Evolutionary conservation across 345 rosid genomes (phyloP), one percentile per base, ranked within the genome.

Genomic region (Anacardium occidentale): DNA sequence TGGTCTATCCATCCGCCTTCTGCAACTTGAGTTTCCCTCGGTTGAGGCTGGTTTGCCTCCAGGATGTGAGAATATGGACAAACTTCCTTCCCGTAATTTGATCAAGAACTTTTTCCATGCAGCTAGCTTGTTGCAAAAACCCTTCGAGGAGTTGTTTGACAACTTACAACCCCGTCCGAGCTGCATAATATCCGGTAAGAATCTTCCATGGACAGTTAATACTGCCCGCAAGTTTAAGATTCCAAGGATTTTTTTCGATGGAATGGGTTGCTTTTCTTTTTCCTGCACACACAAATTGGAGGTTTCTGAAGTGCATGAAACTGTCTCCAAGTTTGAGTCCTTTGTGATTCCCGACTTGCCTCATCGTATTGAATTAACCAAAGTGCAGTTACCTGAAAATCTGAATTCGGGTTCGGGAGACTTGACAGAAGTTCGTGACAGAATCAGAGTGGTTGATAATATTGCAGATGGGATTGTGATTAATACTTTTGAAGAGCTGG

Each of bases 61-160:
- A 15, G 85, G 85, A 7, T 81, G 72, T 54, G 88, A 83, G 50
- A 85, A 81, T 71, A 71, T 85, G 7, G 88, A 84, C 77, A 45
- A 18, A 14, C 82, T 87, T 1, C 87, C 87, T 11, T 75, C 79
- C 0, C 74, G 75, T 8, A 73, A 74, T 64, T 15, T 84, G 18
- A 56, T 67, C n/a, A 42, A 32, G 50, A 81, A 74, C 40, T 75
- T 84, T 52, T 85, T 66, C 69, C 7, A 0, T 1, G 87, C 82
- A 3, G 32, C 64, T 2, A 72, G 61, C 32, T 74, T 68, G 71
- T 68, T 84, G 0, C 82, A 83, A 45, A 34, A 62, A 8, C 87
- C 81, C 5, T 48, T 81, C 9, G 87, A 81, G 72, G 18, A 72
- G 11, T 47, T 51, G 3, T 68, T 75, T 18, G 53, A 67, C 7